phyloP scores from a whole-genome alignment of 768 basidiomycete genomes.

The Cyclocybe aegerita region DNA sequence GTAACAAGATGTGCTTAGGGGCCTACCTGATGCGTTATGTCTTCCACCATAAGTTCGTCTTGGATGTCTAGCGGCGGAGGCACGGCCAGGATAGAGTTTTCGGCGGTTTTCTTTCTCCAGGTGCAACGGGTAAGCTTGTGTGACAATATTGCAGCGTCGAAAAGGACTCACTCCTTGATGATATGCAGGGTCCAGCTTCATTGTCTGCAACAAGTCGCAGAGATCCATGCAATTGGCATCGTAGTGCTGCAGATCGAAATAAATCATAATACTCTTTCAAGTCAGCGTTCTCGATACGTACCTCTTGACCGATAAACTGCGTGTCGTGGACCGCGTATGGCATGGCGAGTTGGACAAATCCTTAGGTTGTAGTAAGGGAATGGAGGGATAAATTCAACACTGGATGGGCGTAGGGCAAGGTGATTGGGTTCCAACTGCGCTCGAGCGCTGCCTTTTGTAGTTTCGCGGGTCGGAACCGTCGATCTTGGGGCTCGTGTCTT shows the following conservation, averaged over 20 bases:
- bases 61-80: slow-evolving; percentile 17
- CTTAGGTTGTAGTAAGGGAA: not conserved
- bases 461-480: slow-evolving; percentile 8
- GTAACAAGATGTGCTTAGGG: not conserved
- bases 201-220: slow-evolving; percentile 49
- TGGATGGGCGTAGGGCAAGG: not conserved
- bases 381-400: not conserved
- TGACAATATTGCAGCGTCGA: not conserved
- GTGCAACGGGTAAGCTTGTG: slow-evolving; percentile 1
- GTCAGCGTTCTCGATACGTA: not conserved
- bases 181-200: slow-evolving; percentile 40
- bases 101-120: slow-evolving; percentile 46
- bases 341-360: slow-evolving; percentile 9
- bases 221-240: slow-evolving; percentile 42
- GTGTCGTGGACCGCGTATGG: slow-evolving; percentile 23
- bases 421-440: not conserved
- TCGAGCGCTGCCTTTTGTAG: slow-evolving; percentile 13
- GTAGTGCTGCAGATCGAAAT: slow-evolving; percentile 11
- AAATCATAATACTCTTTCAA: not conserved
- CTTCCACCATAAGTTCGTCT: slow-evolving; percentile 49
- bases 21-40: slow-evolving; percentile 41
- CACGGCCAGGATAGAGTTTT: slow-evolving; percentile 13
- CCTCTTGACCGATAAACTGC: slow-evolving; percentile 19
- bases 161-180: slow-evolving; percentile 29
- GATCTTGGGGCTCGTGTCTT: slow-evolving; percentile 10